Evolutionary conservation across 2,329 filamentous ascomycete species (phyloP).

Genomic region (Colletotrichum sp.): DNA sequence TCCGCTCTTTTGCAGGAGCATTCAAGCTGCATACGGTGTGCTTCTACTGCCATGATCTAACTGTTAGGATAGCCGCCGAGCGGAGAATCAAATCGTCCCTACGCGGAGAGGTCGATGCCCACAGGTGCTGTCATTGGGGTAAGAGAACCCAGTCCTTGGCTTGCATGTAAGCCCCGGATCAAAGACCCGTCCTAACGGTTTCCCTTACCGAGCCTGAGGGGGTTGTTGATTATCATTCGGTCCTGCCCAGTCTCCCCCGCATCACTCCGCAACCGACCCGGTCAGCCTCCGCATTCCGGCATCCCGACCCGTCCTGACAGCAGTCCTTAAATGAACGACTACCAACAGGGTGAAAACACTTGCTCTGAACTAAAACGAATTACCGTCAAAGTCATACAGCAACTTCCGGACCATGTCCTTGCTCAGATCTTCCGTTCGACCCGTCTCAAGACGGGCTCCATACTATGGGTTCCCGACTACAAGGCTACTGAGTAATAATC

Average conservation of each 20-base stretch:
- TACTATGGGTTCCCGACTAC: not conserved
- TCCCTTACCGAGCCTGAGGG: not conserved
- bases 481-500: not conserved
- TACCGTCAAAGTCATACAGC: not conserved
- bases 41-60: not conserved
- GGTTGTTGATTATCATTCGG: not conserved
- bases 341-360: not conserved
- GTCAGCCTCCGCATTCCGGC: not conserved
- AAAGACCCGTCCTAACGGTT: not conserved
- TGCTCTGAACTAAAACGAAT: not conserved
- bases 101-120: not conserved
- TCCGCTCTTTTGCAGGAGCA: not conserved
- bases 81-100: not conserved
- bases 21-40: not conserved
- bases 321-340: not conserved
- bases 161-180: not conserved
- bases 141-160: not conserved
- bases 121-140: not conserved
- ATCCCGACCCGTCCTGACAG: not conserved
- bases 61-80: not conserved
- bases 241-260: not conserved
- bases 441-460: not conserved
- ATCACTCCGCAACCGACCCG: not conserved
- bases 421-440: not conserved
- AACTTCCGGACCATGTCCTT: not conserved